Evolutionary conservation across 805 yeast genomes (phyloP), one percentile per base, ranked within the genome.

Genomic region (Candida vartiovaarae): DNA sequence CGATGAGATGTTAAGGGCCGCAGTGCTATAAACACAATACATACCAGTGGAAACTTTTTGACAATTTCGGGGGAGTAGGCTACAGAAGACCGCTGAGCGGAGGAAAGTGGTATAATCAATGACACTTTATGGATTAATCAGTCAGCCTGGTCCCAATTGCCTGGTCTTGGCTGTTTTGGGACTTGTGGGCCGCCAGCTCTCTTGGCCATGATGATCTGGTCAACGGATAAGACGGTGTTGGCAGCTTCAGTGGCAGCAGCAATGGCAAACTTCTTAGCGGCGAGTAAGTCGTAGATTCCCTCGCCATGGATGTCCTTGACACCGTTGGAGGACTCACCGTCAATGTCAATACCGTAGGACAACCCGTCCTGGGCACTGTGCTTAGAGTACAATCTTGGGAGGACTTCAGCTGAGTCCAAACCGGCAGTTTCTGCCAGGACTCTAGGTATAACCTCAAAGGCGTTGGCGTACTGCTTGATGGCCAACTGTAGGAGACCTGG

Each of bases 101-200:
- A 15, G 20, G 20, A 15, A 15, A 15, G 20, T 15, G 20, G 20
- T 15, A 15, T 15, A 15, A 15, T 15, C 20, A 15, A 28, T 28
- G 30, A 28, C 6, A 7, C 9, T 28, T 7, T 6, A 28, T 7
- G 30, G 30, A 7, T 7, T 9, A 28, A 28, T 28, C 30, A 88
- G 67, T 90, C 96, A 48, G 76, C 96, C 66, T 83, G 93, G 61
- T 89, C 97, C 97, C 97, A 89, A 69, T 88, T 89, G 48, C 96
- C 96, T 38, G 93, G 91, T 64, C 80, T 80, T 54, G 82, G 83
- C 60, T 85, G 95, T 56, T 74, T 69, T 52, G 76, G 72, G 31
- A 96, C 96, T 76, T 89, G 82, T 39, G 99, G 99, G 24, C 99
- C 99, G 52, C 99, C 99, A 2, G 98, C 97, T 63, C 96, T 80